Percentiles rank a stretch among this genome's conserved stretches.
phyloP scores from a whole-genome alignment of 768 basidiomycete genomes.

The Boletus reticuloceps region DNA sequence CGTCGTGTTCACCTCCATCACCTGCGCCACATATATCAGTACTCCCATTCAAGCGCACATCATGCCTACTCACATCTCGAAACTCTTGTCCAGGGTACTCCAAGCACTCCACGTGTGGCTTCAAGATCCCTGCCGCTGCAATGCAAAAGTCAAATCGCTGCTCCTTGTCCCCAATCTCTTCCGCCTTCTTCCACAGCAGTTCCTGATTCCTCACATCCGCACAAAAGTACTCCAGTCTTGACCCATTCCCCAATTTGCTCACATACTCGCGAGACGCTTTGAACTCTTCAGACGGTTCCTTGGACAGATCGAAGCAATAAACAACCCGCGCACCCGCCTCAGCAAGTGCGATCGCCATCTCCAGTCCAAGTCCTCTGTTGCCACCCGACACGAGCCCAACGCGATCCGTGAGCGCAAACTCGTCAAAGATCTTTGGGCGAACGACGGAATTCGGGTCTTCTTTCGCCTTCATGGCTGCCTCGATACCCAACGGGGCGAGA shows the following conservation, averaged over 20 bases:
- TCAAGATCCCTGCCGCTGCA: conserved; percentile 75
- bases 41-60: too few species aligned
- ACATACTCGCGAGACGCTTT: conserved; percentile 51
- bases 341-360: conserved; percentile 72
- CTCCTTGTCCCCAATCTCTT: conserved; percentile 63
- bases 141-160: conserved; percentile 72
- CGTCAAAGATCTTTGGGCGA: conserved; percentile 53
- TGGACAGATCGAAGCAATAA: conserved; percentile 67
- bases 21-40: conserved; percentile 36
- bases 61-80: conserved; percentile 44
- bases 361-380: conserved; percentile 74
- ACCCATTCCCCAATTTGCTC: conserved; percentile 38
- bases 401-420: conserved; percentile 55
- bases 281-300: conserved; percentile 57
- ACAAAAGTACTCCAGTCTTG: conserved; percentile 58
- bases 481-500: conserved; percentile 61
- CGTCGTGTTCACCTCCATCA: conserved; percentile 62
- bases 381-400: conserved; percentile 65
- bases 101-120: conserved; percentile 57
- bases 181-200: conserved; percentile 52
- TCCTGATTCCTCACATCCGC: conserved; percentile 67
- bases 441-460: conserved; percentile 33
- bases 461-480: conserved; percentile 49
- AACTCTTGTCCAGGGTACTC: conserved; percentile 66
- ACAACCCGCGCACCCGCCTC: conserved; percentile 71